These are phyloP conservation scores for Panaeolus cyanescens DNA, from an alignment of 768 basidiomycete species.

Conservation along the genomic window DNA sequence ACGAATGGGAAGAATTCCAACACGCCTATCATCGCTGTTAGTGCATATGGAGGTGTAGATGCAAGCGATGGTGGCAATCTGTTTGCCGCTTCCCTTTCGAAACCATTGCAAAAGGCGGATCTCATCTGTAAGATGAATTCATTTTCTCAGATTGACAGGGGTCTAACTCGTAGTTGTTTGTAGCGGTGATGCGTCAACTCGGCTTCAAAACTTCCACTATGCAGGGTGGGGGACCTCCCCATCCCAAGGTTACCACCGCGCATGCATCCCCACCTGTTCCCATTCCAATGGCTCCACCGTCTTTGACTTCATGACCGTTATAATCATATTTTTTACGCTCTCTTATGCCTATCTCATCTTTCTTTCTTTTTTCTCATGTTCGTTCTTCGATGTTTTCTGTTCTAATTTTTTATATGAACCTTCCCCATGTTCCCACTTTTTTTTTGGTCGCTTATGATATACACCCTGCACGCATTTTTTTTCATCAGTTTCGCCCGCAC, in stretches of 20 bases:
- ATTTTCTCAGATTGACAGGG: not conserved
- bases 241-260: slow-evolving; percentile 55
- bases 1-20: slow-evolving; percentile 94
- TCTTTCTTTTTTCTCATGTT: slow-evolving; percentile 12
- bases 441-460: slow-evolving; percentile 35
- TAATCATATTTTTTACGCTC: slow-evolving; percentile 19
- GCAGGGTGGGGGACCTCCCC: slow-evolving; percentile 48
- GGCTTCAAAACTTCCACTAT: slow-evolving; percentile 88
- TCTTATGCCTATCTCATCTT: slow-evolving; percentile 19
- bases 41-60: slow-evolving; percentile 80
- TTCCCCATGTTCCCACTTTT: slow-evolving; percentile 28
- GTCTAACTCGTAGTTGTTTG: slow-evolving; percentile 8
- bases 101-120: slow-evolving; percentile 89
- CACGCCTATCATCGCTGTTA: slow-evolving; percentile 91
- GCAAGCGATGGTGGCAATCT: slow-evolving; percentile 63
- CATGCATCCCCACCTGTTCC: slow-evolving; percentile 35
- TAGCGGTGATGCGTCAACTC: slow-evolving; percentile 75
- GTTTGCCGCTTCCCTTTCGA: slow-evolving; percentile 81
- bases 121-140: slow-evolving; percentile 52
- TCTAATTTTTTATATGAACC: slow-evolving; percentile 10
- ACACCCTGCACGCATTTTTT: slow-evolving; percentile 34
- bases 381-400: slow-evolving; percentile 26
- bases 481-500: slow-evolving; percentile 11
- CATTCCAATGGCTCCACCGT: slow-evolving; percentile 31
- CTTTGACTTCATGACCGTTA: slow-evolving; percentile 13